phyloP scores from a whole-genome alignment of 805 yeast species.

The Jamesozyma spencerorum region DNA sequence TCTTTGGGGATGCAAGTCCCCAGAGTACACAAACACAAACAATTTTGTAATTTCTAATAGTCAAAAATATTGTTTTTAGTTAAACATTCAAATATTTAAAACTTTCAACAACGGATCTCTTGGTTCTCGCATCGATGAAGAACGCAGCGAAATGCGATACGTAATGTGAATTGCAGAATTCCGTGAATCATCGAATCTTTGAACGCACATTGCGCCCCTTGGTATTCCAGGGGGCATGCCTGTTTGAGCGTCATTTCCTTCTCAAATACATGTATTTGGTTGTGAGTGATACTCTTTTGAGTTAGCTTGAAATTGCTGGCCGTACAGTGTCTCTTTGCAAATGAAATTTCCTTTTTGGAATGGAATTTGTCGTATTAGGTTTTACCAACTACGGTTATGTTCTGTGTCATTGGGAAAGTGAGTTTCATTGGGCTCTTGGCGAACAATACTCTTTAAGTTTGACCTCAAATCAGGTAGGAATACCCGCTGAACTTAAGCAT shows the following conservation, averaged over 20 bases:
- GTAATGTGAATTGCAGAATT: constrained; percentile 32
- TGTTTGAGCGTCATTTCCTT: constrained; percentile 35
- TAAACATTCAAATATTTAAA: constrained; percentile 25
- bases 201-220: constrained; percentile 40
- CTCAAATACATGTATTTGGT: constrained; percentile 30
- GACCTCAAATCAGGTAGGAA: constrained; percentile 34
- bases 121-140: constrained; percentile 39
- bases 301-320: constrained; percentile 29
- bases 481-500: constrained; percentile 40
- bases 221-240: constrained; percentile 34
- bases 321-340: constrained; percentile 8
- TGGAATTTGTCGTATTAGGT: constrained; percentile 15
- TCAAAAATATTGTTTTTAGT: not conserved
- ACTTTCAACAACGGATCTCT: constrained; percentile 37
- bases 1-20: constrained; percentile 9
- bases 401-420: constrained; percentile 6
- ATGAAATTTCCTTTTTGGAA: not conserved
- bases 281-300: constrained; percentile 27
- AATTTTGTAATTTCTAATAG: constrained; percentile 9
- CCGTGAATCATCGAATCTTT: constrained; percentile 39
- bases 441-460: constrained; percentile 23
- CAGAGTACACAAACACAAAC: constrained; percentile 16
- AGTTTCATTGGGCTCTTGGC: constrained; percentile 8
- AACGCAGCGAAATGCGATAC: constrained; percentile 39
- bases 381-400: constrained; percentile 12